Conservation (phyloP, 345 rosid species). For the Dipteronia sinensis region DNA sequence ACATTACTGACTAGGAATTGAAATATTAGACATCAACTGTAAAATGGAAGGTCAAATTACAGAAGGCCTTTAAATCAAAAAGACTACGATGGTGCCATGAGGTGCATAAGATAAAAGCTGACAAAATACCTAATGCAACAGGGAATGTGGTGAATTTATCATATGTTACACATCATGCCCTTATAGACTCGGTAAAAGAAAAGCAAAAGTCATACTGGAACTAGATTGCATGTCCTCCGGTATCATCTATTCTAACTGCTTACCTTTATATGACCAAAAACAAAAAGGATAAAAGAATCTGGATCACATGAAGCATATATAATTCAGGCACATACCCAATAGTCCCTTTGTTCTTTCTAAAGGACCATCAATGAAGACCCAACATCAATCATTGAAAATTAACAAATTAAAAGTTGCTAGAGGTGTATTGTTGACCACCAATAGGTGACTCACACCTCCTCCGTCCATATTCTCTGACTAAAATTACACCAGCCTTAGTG, state of each 20-base stretch:
- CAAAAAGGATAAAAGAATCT: neutral
- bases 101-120: neutral
- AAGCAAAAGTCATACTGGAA: neutral
- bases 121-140: neutral
- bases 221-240: neutral
- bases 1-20: neutral
- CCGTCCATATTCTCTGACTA: neutral
- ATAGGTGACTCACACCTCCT: neutral
- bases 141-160: neutral
- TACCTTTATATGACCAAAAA: neutral
- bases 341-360: neutral
- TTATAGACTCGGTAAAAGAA: neutral
- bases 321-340: slow-evolving; percentile 2
- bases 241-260: neutral
- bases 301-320: neutral
- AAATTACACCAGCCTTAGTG: neutral
- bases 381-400: neutral
- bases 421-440: neutral
- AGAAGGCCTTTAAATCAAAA: neutral
- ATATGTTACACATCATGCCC: neutral
- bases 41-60: neutral
- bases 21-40: neutral
- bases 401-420: neutral
- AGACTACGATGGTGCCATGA: neutral
- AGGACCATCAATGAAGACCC: neutral